phyloP scores from a whole-genome alignment of 1,284 basidiomycete species.

The Marasmius sp. region DNA sequence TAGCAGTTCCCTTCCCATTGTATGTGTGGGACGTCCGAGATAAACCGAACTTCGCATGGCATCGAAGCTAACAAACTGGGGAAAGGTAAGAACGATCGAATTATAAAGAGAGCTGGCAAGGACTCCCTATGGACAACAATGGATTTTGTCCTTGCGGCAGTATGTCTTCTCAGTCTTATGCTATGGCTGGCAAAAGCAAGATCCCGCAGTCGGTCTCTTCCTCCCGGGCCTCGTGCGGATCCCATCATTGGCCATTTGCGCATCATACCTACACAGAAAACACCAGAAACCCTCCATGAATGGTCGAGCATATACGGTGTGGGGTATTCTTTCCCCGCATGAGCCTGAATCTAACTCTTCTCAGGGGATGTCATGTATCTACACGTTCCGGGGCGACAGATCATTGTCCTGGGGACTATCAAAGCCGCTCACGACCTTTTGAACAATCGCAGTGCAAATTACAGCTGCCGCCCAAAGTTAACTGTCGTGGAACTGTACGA shows the following conservation, averaged over 20 bases:
- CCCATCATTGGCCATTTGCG: conserved; percentile 24
- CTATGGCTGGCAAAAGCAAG: too few species aligned
- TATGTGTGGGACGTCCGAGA: too few species aligned
- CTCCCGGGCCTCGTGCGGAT: conserved; percentile 21
- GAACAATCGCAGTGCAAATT: conserved; percentile 29
- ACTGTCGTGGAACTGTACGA: conserved; percentile 17
- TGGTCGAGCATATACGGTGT: conserved; percentile 19
- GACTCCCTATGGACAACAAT: too few species aligned
- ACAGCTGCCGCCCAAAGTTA: conserved; percentile 32
- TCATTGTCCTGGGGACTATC: conserved; percentile 31
- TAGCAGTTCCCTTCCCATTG: too few species aligned
- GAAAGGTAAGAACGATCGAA: too few species aligned
- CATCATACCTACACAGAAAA: conserved; percentile 13
- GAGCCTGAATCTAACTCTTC: conserved; percentile 3
- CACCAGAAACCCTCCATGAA: conserved; percentile 15
- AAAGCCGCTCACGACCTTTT: conserved; percentile 31
- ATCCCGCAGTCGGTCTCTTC: too few species aligned
- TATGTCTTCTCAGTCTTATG: too few species aligned
- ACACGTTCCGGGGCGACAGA: background rate
- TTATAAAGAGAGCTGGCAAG: too few species aligned
- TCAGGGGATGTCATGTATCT: background rate
- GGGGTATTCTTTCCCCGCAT: background rate
- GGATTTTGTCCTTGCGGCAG: too few species aligned
- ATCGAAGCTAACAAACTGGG: too few species aligned
- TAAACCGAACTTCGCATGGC: too few species aligned